Conservation (phyloP, 345 rosid species). For the Moricandia arvensis region DNA sequence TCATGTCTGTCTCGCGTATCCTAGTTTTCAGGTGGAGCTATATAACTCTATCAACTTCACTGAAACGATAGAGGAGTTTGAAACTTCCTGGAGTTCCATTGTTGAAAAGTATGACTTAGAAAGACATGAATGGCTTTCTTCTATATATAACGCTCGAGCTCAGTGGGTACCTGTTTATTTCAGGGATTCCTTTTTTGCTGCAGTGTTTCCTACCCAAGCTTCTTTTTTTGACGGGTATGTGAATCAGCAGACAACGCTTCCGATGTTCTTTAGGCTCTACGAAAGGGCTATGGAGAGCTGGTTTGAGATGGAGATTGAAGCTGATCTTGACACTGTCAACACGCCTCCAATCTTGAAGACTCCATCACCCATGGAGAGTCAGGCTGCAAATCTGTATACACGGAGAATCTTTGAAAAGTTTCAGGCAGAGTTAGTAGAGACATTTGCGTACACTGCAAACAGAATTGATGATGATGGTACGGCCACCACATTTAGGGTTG, state of each 20-base stretch:
- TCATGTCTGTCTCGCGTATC: slow-evolving; percentile 65
- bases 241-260: slow-evolving; percentile 81
- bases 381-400: slow-evolving; percentile 79
- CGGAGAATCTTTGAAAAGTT: slow-evolving; percentile 79
- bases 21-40: slow-evolving; percentile 74
- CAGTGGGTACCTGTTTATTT: slow-evolving; percentile 93
- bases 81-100: slow-evolving; percentile 73
- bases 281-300: slow-evolving; percentile 90
- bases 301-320: slow-evolving; percentile 82
- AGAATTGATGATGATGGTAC: slow-evolving; percentile 69
- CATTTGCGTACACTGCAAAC: slow-evolving; percentile 90
- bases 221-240: slow-evolving; percentile 90
- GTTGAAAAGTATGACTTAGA: slow-evolving; percentile 81
- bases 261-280: slow-evolving; percentile 91
- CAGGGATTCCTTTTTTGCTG: slow-evolving; percentile 84
- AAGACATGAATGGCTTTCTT: slow-evolving; percentile 83
- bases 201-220: slow-evolving; percentile 62
- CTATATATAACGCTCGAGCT: slow-evolving; percentile 73
- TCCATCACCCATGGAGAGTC: slow-evolving; percentile 98
- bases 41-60: slow-evolving; percentile 90
- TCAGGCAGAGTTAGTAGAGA: slow-evolving; percentile 97
- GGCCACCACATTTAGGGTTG: slow-evolving; percentile 77
- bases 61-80: slow-evolving; percentile 93
- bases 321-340: slow-evolving; percentile 83
- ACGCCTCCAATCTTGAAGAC: slow-evolving; percentile 71